phyloP scores from a whole-genome alignment of 1,139 yeast genomes.

The Candida sp. region DNA sequence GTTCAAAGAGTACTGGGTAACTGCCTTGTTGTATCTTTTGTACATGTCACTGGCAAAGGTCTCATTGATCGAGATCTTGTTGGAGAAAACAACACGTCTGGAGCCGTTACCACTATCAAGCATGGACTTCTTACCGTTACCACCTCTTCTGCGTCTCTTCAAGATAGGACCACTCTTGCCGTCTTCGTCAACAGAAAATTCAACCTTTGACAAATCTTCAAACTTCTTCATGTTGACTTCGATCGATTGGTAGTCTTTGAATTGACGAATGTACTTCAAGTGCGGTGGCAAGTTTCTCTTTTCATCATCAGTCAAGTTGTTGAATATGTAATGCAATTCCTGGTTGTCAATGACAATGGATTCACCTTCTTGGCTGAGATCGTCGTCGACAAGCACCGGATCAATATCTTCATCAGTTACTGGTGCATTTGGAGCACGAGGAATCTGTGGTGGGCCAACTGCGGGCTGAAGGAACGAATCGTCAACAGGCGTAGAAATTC shows the following conservation, averaged over 20 bases:
- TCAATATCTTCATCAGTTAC: slow-evolving; percentile 8
- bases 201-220: slow-evolving; percentile 23
- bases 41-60: slow-evolving; percentile 53
- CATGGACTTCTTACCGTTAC: not conserved
- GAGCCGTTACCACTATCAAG: slow-evolving; percentile 1
- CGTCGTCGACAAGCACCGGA: not conserved
- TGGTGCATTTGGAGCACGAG: not conserved
- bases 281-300: slow-evolving; percentile 39
- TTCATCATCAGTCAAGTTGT: slow-evolving; percentile 30
- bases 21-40: slow-evolving; percentile 55
- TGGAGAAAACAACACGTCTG: slow-evolving; percentile 45
- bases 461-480: not conserved
- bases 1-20: slow-evolving; percentile 53
- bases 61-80: slow-evolving; percentile 46
- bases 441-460: not conserved
- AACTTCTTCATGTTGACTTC: slow-evolving; percentile 38
- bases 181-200: slow-evolving; percentile 2
- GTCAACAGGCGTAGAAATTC: not conserved
- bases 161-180: slow-evolving; percentile 8
- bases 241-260: slow-evolving; percentile 37
- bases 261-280: slow-evolving; percentile 43
- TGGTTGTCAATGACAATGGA: slow-evolving; percentile 25
- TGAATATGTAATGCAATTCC: slow-evolving; percentile 33
- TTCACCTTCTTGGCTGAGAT: not conserved
- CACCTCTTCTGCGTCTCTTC: slow-evolving; percentile 3